These are phyloP conservation scores for Jasminum sambac DNA, from an alignment of 257 asterid species.

Conservation along the genomic window DNA sequence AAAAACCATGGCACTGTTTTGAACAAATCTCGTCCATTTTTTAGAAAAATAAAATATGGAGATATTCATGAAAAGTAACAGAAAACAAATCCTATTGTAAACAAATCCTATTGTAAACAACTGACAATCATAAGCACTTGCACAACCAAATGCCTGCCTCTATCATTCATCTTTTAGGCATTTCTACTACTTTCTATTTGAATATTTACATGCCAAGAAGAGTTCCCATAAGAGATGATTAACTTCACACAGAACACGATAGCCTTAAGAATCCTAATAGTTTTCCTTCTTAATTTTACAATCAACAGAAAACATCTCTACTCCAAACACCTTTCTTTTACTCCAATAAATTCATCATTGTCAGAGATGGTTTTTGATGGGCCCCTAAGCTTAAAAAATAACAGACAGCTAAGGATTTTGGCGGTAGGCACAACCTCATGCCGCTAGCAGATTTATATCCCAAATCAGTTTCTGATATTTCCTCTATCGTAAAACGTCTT, in stretches of 20 bases:
- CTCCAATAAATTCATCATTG: conserved; percentile 37
- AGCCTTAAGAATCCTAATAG: conserved; percentile 40
- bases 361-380: conserved; percentile 56
- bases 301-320: conserved; percentile 41
- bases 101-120: conserved; percentile 3
- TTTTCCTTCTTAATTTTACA: conserved; percentile 45
- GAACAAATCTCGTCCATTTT: too few species aligned
- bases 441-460: conserved; percentile 76
- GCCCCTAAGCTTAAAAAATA: conserved; percentile 41
- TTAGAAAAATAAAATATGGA: too few species aligned
- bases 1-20: too few species aligned
- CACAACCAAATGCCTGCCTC: conserved; percentile 27
- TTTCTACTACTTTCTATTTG: conserved; percentile 24
- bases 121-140: conserved; percentile 3
- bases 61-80: too few species aligned
- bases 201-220: conserved; percentile 9
- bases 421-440: conserved; percentile 51
- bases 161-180: conserved; percentile 25
- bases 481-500: conserved; percentile 48
- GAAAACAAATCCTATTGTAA: too few species aligned
- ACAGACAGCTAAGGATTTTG: conserved; percentile 73
- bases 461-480: conserved; percentile 68
- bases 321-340: conserved; percentile 38
- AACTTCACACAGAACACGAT: conserved; percentile 38
- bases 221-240: conserved; percentile 29